phyloP scores from a whole-genome alignment of 768 basidiomycete species.

The Boletus rubroflammeus region DNA sequence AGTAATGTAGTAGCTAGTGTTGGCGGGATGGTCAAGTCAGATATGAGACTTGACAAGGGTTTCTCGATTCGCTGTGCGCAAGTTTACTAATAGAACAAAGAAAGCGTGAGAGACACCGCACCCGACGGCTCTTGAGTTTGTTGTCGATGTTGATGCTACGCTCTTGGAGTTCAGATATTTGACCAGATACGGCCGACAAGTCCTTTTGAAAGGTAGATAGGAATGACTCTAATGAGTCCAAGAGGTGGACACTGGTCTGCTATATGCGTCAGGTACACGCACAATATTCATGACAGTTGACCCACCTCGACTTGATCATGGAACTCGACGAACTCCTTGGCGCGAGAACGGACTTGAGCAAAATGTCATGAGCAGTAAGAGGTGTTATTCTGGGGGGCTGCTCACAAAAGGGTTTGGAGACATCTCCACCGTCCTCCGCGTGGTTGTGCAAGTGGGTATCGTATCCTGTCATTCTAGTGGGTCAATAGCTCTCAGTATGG shows the following conservation, averaged over 20 bases:
- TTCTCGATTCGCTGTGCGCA: constrained; percentile 75
- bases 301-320: constrained; percentile 86
- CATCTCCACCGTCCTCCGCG: background rate
- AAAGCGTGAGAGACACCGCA: constrained; percentile 35
- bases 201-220: constrained; percentile 95
- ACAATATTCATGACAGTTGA: background rate
- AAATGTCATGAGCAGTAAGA: background rate
- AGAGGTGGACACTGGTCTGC: constrained; percentile 80
- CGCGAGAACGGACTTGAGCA: constrained; percentile 35
- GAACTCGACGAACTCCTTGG: constrained; percentile 77
- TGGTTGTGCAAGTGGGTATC: background rate
- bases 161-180: constrained; percentile 91
- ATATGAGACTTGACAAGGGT: constrained; percentile 76
- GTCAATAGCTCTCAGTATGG: background rate
- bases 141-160: constrained; percentile 89
- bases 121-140: constrained; percentile 79
- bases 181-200: constrained; percentile 89
- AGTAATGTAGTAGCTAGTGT: constrained; percentile 70
- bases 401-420: constrained; percentile 16
- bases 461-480: constrained; percentile 1
- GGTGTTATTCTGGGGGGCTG: background rate
- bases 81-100: background rate
- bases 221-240: constrained; percentile 87
- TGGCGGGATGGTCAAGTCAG: constrained; percentile 82
- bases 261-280: constrained; percentile 1